These are phyloP conservation scores for Rhododendron vialii DNA, from an alignment of 148 eudicot genomes.

Conservation along the genomic window DNA sequence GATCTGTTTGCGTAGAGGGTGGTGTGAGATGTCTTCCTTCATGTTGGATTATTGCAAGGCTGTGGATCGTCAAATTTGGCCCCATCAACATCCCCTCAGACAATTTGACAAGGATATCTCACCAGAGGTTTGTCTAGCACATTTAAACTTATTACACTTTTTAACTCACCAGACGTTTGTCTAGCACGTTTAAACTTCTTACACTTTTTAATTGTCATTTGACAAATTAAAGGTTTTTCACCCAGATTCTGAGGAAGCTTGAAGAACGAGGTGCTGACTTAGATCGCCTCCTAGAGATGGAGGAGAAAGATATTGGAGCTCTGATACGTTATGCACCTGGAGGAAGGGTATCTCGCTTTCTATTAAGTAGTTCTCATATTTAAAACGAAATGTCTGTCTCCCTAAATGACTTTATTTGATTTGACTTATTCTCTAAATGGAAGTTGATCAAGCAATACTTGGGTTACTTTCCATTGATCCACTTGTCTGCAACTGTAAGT, in stretches of 20 bases:
- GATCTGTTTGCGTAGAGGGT: slow-evolving; percentile 94
- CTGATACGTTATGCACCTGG: slow-evolving; percentile 87
- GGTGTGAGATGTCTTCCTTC: slow-evolving; percentile 95
- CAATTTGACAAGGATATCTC: slow-evolving; percentile 93
- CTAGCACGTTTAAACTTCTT: slow-evolving; percentile 8
- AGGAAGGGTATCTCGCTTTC: slow-evolving; percentile 64
- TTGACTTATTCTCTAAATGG: slow-evolving; percentile 20
- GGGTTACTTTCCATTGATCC: slow-evolving; percentile 72
- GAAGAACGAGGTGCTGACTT: slow-evolving; percentile 89
- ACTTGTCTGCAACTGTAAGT: slow-evolving; percentile 90
- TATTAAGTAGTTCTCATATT: not conserved
- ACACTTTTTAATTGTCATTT: not conserved
- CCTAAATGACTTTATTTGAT: slow-evolving; percentile 4
- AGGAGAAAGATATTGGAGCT: slow-evolving; percentile 93
- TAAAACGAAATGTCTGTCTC: not conserved
- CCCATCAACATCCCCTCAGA: slow-evolving; percentile 94
- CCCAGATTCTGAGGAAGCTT: slow-evolving; percentile 89
- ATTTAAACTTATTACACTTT: not conserved
- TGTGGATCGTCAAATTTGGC: slow-evolving; percentile 98
- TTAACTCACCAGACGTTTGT: slow-evolving; percentile 58
- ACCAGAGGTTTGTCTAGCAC: slow-evolving; percentile 48
- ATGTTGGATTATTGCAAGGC: slow-evolving; percentile 98
- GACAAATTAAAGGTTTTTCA: not conserved
- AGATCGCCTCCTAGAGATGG: slow-evolving; percentile 86
- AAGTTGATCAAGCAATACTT: slow-evolving; percentile 86